Evolutionary conservation across 1,284 basidiomycete genomes (phyloP).

Genomic region (Lentinula novae-zelandiae): DNA sequence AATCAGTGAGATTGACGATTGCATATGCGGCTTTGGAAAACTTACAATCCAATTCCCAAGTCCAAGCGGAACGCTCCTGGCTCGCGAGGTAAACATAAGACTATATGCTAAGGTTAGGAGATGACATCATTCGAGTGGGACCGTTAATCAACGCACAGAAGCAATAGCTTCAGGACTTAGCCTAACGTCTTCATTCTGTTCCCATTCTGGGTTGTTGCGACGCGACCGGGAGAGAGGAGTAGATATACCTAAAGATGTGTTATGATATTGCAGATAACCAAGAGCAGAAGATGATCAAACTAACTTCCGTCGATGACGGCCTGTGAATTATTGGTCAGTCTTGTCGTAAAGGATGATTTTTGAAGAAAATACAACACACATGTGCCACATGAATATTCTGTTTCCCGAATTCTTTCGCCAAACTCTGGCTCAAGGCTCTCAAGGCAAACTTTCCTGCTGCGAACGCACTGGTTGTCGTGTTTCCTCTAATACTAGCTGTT

Average conservation of each 20-base stretch:
- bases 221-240: slow-evolving; percentile 37
- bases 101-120: slow-evolving; percentile 17
- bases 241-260: slow-evolving; percentile 34
- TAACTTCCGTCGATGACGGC: slow-evolving; percentile 58
- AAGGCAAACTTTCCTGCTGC: slow-evolving; percentile 66
- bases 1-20: neutral
- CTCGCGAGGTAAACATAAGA: slow-evolving; percentile 38
- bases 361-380: slow-evolving; percentile 36
- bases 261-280: neutral
- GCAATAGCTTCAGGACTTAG: slow-evolving; percentile 67
- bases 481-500: slow-evolving; percentile 66
- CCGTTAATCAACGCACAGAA: slow-evolving; percentile 31
- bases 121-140: neutral
- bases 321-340: slow-evolving; percentile 24
- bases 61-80: slow-evolving; percentile 41
- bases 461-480: slow-evolving; percentile 61
- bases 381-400: slow-evolving; percentile 76
- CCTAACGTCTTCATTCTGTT: slow-evolving; percentile 40
- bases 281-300: slow-evolving; percentile 10
- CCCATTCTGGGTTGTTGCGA: slow-evolving; percentile 36
- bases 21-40: neutral
- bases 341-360: too few relatives aligned
- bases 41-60: slow-evolving; percentile 2
- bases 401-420: slow-evolving; percentile 77
- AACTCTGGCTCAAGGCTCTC: slow-evolving; percentile 67